A percentile compares a stretch with the other conserved stretches of the same genome.
phyloP scores from a whole-genome alignment of 192 early-diverging fungal genomes.

The Linnemannia schmuckeri region DNA sequence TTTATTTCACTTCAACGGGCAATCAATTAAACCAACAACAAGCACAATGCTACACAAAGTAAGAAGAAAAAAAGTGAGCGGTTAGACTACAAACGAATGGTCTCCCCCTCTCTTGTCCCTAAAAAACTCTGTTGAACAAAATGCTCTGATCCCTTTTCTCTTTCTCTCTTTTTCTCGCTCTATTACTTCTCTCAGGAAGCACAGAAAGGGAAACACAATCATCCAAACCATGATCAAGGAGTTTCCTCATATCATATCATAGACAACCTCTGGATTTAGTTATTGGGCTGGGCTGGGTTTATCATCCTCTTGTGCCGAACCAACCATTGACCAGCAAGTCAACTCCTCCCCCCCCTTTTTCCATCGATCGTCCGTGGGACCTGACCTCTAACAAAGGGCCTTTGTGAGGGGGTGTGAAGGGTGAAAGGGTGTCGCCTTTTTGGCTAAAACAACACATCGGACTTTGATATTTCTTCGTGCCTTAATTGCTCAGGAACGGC shows the following conservation, averaged over 20 bases:
- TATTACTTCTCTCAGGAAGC: neutral
- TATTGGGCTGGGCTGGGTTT: neutral
- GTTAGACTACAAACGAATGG: neutral
- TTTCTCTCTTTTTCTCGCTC: neutral
- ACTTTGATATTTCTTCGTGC: neutral
- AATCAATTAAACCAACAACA: neutral
- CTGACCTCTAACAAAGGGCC: neutral
- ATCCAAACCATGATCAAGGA: constrained; percentile 4
- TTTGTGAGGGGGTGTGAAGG: too few relatives aligned
- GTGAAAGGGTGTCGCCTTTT: too few relatives aligned
- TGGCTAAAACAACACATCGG: neutral
- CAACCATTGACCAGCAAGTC: neutral
- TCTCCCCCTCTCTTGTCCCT: neutral
- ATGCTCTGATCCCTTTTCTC: neutral
- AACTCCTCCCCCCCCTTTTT: neutral
- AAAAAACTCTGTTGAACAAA: neutral
- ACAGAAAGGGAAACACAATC: neutral
- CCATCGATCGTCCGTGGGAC: neutral
- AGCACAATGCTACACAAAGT: too few relatives aligned
- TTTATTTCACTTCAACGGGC: neutral
- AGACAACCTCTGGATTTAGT: neutral
- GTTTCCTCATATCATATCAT: neutral
- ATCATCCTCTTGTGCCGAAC: neutral
- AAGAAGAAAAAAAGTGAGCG: neutral
- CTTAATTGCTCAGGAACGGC: constrained; percentile 12